These are phyloP conservation scores for Pilatotrama ljubarskyi DNA, from an alignment of 768 basidiomycete species.

Conservation along the genomic window DNA sequence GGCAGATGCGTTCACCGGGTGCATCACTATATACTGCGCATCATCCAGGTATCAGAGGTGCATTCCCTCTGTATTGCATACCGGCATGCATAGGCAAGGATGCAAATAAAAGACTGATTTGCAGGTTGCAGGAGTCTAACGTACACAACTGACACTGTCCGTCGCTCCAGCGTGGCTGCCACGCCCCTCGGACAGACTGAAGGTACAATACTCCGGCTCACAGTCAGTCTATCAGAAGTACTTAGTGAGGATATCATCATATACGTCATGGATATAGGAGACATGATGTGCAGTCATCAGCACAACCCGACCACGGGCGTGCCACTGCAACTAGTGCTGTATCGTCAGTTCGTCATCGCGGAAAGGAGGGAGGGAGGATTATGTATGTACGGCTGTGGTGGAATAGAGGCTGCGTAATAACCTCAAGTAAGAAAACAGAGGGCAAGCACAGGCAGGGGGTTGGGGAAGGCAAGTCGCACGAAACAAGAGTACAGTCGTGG, in stretches of 20 bases:
- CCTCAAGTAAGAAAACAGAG: slow-evolving; percentile 3
- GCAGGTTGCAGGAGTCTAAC: too few relatives aligned
- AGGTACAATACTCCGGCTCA: too few relatives aligned
- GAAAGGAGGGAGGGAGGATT: slow-evolving; percentile 3
- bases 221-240: slow-evolving; percentile 1
- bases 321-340: slow-evolving; percentile 19
- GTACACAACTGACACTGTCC: too few relatives aligned
- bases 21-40: too few relatives aligned
- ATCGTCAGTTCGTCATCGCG: slow-evolving; percentile 31
- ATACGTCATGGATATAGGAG: slow-evolving; percentile 24
- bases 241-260: slow-evolving; percentile 24
- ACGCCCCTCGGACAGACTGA: too few relatives aligned
- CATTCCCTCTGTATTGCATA: too few relatives aligned
- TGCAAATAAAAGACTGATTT: neutral
- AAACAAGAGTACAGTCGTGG: neutral
- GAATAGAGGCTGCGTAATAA: neutral
- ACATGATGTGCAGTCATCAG: slow-evolving; percentile 19
- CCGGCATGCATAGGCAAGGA: too few relatives aligned
- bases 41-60: too few relatives aligned
- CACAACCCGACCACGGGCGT: slow-evolving; percentile 6
- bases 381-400: slow-evolving; percentile 5
- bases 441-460: neutral
- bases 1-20: neutral
- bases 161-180: too few relatives aligned
- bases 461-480: neutral